Conservation (phyloP, 1,284 basidiomycete genomes). For the Trametes polyzona region DNA sequence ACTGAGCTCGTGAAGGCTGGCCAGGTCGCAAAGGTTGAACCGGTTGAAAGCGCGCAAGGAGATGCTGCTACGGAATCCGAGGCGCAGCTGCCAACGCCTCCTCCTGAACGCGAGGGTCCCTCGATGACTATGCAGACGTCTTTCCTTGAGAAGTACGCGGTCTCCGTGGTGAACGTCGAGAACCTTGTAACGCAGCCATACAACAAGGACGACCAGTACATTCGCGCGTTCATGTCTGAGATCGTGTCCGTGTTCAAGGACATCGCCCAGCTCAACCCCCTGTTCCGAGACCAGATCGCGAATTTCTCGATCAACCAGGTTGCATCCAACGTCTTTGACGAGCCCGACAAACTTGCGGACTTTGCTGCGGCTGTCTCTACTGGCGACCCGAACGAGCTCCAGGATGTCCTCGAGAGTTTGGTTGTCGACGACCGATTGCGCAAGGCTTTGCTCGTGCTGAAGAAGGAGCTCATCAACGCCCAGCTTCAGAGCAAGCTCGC, state of each 20-base stretch:
- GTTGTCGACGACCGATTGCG: conserved; percentile 89
- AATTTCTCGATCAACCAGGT: conserved; percentile 97
- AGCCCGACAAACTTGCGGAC: conserved; percentile 97
- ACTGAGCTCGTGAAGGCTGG: conserved; percentile 82
- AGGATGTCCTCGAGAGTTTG: conserved; percentile 91
- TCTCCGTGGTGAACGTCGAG: conserved; percentile 91
- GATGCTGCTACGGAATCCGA: conserved; percentile 29
- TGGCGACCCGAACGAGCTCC: conserved; percentile 89
- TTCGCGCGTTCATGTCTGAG: conserved; percentile 95
- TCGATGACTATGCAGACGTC: conserved; percentile 68
- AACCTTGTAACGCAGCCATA: conserved; percentile 85
- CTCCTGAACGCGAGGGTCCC: conserved; percentile 36
- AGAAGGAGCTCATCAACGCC: conserved; percentile 98
- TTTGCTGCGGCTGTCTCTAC: conserved; percentile 97
- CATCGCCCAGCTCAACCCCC: conserved; percentile 95
- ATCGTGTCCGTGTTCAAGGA: conserved; percentile 99
- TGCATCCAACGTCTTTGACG: conserved; percentile 97
- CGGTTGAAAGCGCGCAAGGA: conserved; percentile 45
- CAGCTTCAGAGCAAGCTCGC: conserved; percentile 95
- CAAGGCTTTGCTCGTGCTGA: conserved; percentile 91
- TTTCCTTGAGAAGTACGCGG: conserved; percentile 88
- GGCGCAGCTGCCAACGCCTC: conserved; percentile 43
- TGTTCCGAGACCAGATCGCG: conserved; percentile 98
- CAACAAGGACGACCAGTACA: conserved; percentile 93
- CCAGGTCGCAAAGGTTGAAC: conserved; percentile 49